A percentile compares a stretch with the other conserved stretches of the same genome.
Conservation (phyloP, 768 basidiomycete species). For the Serendipita vermifera region DNA sequence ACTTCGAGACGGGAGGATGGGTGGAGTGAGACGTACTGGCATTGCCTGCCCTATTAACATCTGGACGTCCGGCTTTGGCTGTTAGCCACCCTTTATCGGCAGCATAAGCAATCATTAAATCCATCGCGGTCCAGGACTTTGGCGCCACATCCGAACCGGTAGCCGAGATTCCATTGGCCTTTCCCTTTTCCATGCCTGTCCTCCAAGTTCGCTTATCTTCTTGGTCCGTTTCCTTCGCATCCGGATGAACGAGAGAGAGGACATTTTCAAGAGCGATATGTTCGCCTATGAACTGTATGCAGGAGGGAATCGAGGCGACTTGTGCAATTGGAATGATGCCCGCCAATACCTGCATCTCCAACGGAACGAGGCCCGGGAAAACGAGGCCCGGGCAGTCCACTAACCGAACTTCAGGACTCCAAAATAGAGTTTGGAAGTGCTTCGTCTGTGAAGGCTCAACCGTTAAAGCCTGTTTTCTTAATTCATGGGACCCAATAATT, state of each 20-base stretch:
- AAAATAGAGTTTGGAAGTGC: constrained; percentile 89
- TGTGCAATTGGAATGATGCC: constrained; percentile 70
- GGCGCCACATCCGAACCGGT: constrained; percentile 13
- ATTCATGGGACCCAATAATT: constrained; percentile 19
- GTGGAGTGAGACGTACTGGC: constrained; percentile 45
- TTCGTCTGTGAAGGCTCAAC: constrained; percentile 46
- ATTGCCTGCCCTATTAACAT: constrained; percentile 81
- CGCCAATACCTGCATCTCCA: constrained; percentile 71
- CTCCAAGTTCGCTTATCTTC: constrained; percentile 76
- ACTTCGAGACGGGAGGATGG: neutral
- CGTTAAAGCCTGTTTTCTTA: constrained; percentile 22
- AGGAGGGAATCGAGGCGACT: constrained; percentile 72
- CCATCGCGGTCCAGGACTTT: constrained; percentile 68
- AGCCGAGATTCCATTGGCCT: constrained; percentile 16
- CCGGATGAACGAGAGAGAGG: constrained; percentile 45
- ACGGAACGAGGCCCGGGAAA: constrained; percentile 67
- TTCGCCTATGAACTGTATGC: constrained; percentile 54
- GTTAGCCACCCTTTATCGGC: constrained; percentile 71
- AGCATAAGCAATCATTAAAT: constrained; percentile 69
- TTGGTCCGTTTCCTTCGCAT: constrained; percentile 20
- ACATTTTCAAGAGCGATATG: constrained; percentile 69
- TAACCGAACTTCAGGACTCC: constrained; percentile 72
- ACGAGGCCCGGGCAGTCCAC: constrained; percentile 95
- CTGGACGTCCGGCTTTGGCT: constrained; percentile 81
- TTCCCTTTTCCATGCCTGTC: constrained; percentile 28